Conservation (phyloP, 306 rosid genomes). For the Quillaja saponaria region DNA sequence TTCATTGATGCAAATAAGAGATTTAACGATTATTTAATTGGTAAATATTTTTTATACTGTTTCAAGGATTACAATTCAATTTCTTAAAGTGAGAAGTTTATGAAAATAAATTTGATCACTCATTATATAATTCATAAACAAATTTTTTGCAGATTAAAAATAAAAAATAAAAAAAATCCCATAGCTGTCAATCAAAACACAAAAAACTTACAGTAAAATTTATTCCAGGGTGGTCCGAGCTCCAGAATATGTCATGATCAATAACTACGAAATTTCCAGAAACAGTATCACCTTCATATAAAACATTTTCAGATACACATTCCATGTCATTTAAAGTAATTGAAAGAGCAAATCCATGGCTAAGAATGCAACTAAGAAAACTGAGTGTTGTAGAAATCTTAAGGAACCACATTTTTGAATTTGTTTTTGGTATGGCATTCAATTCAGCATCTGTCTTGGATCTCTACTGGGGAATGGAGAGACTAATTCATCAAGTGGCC, state of each 20-base stretch:
- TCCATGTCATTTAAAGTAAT: constrained; percentile 39
- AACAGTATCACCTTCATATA: constrained; percentile 33
- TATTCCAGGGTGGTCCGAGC: constrained; percentile 50
- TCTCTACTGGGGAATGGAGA: constrained; percentile 19
- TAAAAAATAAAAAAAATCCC: too few species aligned
- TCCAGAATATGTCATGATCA: constrained; percentile 52
- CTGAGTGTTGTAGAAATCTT: constrained; percentile 19
- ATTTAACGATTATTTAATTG: too few species aligned
- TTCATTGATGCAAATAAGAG: too few species aligned
- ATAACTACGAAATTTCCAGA: constrained; percentile 50
- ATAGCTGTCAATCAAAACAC: background rate
- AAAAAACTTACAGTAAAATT: constrained; percentile 37
- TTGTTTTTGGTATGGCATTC: constrained; percentile 27
- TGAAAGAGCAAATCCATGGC: constrained; percentile 29
- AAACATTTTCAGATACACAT: constrained; percentile 41
- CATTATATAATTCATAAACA: too few species aligned
- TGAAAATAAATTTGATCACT: too few species aligned
- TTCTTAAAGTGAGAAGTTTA: too few species aligned
- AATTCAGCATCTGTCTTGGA: background rate
- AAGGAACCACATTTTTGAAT: constrained; percentile 2
- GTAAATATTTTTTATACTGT: too few species aligned
- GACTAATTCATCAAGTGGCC: constrained; percentile 17
- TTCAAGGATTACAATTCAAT: too few species aligned
- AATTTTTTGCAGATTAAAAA: too few species aligned
- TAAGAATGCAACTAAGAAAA: constrained; percentile 22